These are phyloP conservation scores for Euphorbia peplus DNA, from an alignment of 345 rosid genomes.

Conservation along the genomic window DNA sequence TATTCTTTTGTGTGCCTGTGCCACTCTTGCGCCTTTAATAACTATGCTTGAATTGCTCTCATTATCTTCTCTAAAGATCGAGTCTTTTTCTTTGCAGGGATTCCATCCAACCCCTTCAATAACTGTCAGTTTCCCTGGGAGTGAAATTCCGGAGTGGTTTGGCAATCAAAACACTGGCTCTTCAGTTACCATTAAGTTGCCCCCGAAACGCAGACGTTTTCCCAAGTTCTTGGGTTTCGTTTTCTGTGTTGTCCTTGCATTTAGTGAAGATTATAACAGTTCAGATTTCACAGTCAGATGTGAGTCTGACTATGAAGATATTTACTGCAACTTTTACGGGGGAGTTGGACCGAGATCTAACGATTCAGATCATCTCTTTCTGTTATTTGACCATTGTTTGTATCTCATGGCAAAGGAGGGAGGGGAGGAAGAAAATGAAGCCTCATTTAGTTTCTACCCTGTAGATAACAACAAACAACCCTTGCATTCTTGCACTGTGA, in stretches of 20 bases:
- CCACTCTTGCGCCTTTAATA: too few relatives aligned
- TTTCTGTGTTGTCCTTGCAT: constrained; percentile 28
- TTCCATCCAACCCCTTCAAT: background rate
- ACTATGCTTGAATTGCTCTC: too few relatives aligned
- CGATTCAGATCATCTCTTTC: background rate
- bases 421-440: background rate
- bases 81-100: background rate
- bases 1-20: too few relatives aligned
- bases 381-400: background rate
- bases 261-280: constrained; percentile 16
- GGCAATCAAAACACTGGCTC: background rate
- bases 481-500: constrained; percentile 2
- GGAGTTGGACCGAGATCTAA: background rate
- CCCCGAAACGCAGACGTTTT: background rate
- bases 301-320: background rate
- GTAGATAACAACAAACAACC: background rate
- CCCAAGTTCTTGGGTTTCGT: constrained; percentile 29
- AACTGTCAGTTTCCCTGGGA: background rate
- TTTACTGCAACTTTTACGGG: background rate
- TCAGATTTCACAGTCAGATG: constrained; percentile 6
- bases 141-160: constrained; percentile 8
- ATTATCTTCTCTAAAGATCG: background rate
- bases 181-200: background rate
- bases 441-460: background rate
- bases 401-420: background rate